Evolutionary conservation across 371 early-diverging fungal species (phyloP), one percentile per base, ranked within the genome.

Genomic region (Nematocida major): DNA sequence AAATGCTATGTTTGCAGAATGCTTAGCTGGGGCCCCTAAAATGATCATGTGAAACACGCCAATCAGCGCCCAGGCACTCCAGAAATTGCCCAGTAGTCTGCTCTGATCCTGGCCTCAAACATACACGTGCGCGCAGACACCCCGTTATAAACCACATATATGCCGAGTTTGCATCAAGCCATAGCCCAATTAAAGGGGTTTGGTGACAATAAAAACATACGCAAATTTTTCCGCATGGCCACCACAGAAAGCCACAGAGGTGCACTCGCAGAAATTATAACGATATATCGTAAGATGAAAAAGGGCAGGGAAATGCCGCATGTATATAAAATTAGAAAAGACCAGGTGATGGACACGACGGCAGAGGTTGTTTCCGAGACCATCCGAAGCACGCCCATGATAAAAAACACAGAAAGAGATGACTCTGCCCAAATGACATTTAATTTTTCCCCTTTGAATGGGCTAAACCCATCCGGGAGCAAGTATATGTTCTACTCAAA

Each of bases 261-360:
- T 30, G 76, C 76, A 18, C 48, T 83, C 7, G 51, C 57, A 15
- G 83, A 83, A 54, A 78, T 83, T 11, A 77, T 83, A 32, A 81
- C 81, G 2, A 83, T 83, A 32, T 83, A 83, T 65, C 34, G 80
- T 42, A 81, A 79, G 47, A 81, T 83, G 80, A 81, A 79, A 42
- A 77, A 81, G 42, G 83, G 83, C 30, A 54, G 79, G 30, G 79
- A 83, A 32, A 79, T 54, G 34, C 80, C 54, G 40, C 53, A 66
- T 39, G 59, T 80, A 42, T 79, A 81, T 50, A 67, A 67, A 40
- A 61, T 53, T 28, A 53, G 28, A 39, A 66, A 68, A 38, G 68
- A 68, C 40, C 30, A 48, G 49, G 79, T 36, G 50, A 24, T 61
- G 36, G 59, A 65, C 32, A 42, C 45, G 50, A 47, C 78, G 26